Conservation (phyloP, 805 yeast species). For the Starmerella lactis-condensi region DNA sequence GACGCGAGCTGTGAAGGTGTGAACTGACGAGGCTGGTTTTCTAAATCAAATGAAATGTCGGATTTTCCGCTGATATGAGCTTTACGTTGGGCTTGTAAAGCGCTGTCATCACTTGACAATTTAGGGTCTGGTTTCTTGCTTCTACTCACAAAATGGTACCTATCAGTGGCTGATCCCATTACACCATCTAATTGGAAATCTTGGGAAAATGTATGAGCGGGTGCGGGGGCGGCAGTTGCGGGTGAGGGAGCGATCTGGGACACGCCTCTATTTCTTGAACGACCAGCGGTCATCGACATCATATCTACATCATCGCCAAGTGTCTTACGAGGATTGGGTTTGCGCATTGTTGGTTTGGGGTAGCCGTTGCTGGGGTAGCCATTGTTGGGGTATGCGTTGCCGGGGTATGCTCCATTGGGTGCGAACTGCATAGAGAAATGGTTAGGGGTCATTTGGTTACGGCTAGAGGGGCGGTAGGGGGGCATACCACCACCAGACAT, state of each 20-base stretch:
- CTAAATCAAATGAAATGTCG: too few species aligned
- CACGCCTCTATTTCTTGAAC: slow-evolving; percentile 13
- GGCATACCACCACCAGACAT: too few species aligned
- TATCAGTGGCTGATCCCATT: slow-evolving; percentile 15
- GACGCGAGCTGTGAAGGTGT: too few species aligned
- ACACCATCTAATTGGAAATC: slow-evolving; percentile 20
- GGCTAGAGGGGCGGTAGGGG: too few species aligned
- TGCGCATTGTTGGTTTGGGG: background rate
- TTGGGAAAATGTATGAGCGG: slow-evolving; percentile 18
- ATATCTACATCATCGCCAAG: slow-evolving; percentile 16
- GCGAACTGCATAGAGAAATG: too few species aligned
- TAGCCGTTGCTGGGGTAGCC: too few species aligned
- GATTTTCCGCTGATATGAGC: slow-evolving; percentile 10
- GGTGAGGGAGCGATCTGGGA: slow-evolving; percentile 3
- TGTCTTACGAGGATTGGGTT: slow-evolving; percentile 1
- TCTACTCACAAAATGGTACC: slow-evolving; percentile 19
- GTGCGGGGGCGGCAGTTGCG: background rate
- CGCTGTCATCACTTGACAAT: slow-evolving; percentile 12
- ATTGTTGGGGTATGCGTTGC: too few species aligned
- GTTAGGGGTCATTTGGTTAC: too few species aligned
- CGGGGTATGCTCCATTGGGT: too few species aligned
- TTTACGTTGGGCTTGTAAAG: slow-evolving; percentile 10
- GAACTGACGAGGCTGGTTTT: too few species aligned
- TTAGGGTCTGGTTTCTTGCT: slow-evolving; percentile 10
- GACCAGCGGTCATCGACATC: slow-evolving; percentile 12